A percentile compares a stretch with the other conserved stretches of the same genome.
Conservation (phyloP, 2,329 filamentous ascomycete species). For the Dactylonectria macrodidyma region DNA sequence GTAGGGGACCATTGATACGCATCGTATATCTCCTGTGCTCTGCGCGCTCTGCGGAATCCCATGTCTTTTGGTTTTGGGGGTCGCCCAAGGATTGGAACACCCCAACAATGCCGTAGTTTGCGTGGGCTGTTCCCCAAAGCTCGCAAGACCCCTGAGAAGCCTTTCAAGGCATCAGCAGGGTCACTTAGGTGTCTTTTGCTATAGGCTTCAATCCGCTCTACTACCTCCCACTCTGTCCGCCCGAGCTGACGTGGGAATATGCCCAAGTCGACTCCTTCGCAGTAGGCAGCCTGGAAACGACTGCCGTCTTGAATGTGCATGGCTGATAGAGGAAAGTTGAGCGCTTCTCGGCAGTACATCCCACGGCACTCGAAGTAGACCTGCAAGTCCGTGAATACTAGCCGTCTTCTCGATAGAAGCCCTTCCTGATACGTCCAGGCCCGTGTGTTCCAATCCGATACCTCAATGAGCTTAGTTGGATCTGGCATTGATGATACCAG, state of each 20-base stretch:
- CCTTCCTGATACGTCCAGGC: background rate
- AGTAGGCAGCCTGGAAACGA: constrained; percentile 8
- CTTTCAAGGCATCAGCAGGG: background rate
- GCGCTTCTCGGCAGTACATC: constrained; percentile 6
- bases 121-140: background rate
- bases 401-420: background rate
- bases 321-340: constrained; percentile 5
- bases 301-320: constrained; percentile 1
- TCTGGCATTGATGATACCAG: background rate
- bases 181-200: constrained; percentile 3
- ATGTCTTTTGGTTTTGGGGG: constrained; percentile 3
- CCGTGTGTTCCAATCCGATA: background rate
- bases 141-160: constrained; percentile 1
- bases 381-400: background rate
- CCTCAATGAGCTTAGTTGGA: background rate
- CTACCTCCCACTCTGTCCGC: constrained; percentile 10
- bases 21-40: background rate
- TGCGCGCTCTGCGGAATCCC: background rate
- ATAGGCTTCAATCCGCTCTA: background rate
- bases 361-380: constrained; percentile 17
- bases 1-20: constrained; percentile 3
- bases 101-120: background rate
- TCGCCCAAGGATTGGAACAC: constrained; percentile 1
- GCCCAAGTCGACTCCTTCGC: background rate
- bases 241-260: constrained; percentile 14